phyloP scores from a whole-genome alignment of 75 land plant species.

The Gnetum montanum region DNA sequence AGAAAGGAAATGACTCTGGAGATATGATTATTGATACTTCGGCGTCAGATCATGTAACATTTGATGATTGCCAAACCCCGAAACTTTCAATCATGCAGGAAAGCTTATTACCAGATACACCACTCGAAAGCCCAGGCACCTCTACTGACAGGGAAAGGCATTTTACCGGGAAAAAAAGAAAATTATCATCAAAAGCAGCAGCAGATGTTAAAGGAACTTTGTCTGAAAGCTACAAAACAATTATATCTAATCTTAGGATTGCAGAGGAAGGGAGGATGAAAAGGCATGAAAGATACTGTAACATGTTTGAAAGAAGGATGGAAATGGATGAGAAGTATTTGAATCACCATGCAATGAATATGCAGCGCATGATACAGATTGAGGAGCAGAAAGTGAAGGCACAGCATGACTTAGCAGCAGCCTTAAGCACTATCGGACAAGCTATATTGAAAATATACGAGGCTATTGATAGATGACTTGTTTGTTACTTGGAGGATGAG shows the following conservation, averaged over 20 bases:
- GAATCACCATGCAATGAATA: conserved; percentile 10
- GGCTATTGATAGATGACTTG: conserved; percentile 1
- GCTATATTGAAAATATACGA: conserved; percentile 5
- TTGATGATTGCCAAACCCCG: conserved; percentile 7
- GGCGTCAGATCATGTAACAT: conserved; percentile 7
- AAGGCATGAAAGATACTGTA: conserved; percentile 3
- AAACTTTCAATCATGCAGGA: conserved; percentile 1
- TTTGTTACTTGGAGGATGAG: too few species aligned
- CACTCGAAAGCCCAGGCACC: conserved; percentile 3
- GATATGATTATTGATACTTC: conserved; percentile 7
- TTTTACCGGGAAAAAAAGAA: conserved; percentile 1
- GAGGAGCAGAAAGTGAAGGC: conserved; percentile 11
- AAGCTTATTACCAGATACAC: neutral
- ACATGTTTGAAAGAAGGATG: conserved; percentile 7
- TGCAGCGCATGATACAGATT: conserved; percentile 7
- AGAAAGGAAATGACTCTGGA: conserved; percentile 4
- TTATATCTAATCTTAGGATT: conserved; percentile 5
- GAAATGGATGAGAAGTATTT: conserved; percentile 11
- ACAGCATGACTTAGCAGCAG: conserved; percentile 3
- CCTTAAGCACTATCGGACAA: conserved; percentile 4
- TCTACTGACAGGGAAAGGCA: conserved; percentile 7
- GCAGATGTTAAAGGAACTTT: conserved; percentile 3
- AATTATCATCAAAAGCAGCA: conserved; percentile 1
- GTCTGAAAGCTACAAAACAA: conserved; percentile 5
- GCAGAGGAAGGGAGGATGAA: conserved; percentile 9